Evolutionary conservation across 1,284 basidiomycete genomes (phyloP).

Genomic region (Cutaneotrichosporon sp.): DNA sequence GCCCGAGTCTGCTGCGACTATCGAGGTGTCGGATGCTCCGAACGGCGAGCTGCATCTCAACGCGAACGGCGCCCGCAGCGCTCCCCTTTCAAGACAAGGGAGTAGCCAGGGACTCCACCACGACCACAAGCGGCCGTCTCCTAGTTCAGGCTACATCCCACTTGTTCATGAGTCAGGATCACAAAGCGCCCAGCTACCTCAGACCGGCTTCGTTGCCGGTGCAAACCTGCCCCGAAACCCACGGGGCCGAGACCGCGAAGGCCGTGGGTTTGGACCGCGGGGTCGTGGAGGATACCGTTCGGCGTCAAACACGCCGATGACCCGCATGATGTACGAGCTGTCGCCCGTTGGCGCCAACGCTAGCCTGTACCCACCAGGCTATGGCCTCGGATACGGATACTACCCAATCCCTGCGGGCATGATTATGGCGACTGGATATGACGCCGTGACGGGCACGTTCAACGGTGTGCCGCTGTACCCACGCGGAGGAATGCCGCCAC

Average conservation of each 20-base stretch:
- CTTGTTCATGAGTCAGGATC: slow-evolving; percentile 9
- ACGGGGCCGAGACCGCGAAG: slow-evolving; percentile 27
- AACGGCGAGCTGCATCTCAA: not conserved
- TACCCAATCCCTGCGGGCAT: slow-evolving; percentile 24
- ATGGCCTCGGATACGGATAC: slow-evolving; percentile 29
- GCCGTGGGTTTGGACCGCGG: slow-evolving; percentile 28
- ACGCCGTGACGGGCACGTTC: slow-evolving; percentile 3
- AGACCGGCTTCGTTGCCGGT: slow-evolving; percentile 21
- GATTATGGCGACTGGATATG: slow-evolving; percentile 14
- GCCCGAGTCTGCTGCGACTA: not conserved
- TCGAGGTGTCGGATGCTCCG: not conserved
- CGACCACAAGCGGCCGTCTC: slow-evolving; percentile 17
- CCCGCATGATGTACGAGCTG: slow-evolving; percentile 14
- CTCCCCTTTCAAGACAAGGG: slow-evolving; percentile 27
- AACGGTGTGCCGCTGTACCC: slow-evolving; percentile 6
- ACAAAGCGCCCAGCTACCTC: slow-evolving; percentile 13
- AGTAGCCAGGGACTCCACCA: slow-evolving; percentile 15
- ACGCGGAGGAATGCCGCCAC: slow-evolving; percentile 36
- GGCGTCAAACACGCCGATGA: slow-evolving; percentile 8
- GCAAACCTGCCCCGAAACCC: slow-evolving; percentile 23
- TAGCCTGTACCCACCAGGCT: slow-evolving; percentile 22
- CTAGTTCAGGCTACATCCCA: slow-evolving; percentile 4
- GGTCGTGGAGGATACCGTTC: slow-evolving; percentile 17
- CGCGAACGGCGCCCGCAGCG: slow-evolving; percentile 13
- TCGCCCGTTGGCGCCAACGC: slow-evolving; percentile 16